These are phyloP conservation scores for Pezicula neosporulosa DNA, from an alignment of 2,329 filamentous ascomycete genomes.

Conservation along the genomic window DNA sequence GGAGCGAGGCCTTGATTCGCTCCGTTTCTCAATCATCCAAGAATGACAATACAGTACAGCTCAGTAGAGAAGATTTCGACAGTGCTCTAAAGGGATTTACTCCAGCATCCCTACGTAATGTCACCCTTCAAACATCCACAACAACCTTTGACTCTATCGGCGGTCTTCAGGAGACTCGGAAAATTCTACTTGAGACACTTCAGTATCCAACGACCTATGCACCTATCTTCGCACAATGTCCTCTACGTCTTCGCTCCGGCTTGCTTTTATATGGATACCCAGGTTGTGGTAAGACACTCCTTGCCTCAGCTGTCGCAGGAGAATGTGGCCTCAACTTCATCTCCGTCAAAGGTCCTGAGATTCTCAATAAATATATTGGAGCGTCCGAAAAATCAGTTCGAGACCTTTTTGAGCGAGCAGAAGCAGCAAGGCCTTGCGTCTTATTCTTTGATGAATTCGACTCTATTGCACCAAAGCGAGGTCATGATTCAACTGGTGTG, in stretches of 20 bases:
- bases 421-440: conserved; percentile 87
- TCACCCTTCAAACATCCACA: conserved; percentile 87
- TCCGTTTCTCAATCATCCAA: conserved; percentile 52
- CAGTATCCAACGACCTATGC: conserved; percentile 98
- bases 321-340: conserved; percentile 99
- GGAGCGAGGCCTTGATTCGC: conserved; percentile 89
- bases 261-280: conserved; percentile 92
- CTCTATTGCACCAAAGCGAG: conserved; percentile 93
- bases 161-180: conserved; percentile 79
- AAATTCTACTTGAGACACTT: conserved; percentile 89
- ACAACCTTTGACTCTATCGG: conserved; percentile 93
- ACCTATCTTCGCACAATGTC: conserved; percentile 94
- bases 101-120: conserved; percentile 89
- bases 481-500: conserved; percentile 96
- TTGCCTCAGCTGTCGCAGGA: conserved; percentile 94
- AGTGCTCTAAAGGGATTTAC: conserved; percentile 88
- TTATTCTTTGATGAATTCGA: conserved; percentile 99
- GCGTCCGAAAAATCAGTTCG: conserved; percentile 95
- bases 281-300: conserved; percentile 92
- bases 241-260: conserved; percentile 88
- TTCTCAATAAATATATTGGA: conserved; percentile 98
- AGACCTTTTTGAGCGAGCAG: conserved; percentile 89
- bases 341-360: conserved; percentile 95
- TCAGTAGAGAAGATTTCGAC: conserved; percentile 75
- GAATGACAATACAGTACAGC: conserved; percentile 52